phyloP scores from a whole-genome alignment of 768 basidiomycete species.

The Suillus fuscotomentosus region DNA sequence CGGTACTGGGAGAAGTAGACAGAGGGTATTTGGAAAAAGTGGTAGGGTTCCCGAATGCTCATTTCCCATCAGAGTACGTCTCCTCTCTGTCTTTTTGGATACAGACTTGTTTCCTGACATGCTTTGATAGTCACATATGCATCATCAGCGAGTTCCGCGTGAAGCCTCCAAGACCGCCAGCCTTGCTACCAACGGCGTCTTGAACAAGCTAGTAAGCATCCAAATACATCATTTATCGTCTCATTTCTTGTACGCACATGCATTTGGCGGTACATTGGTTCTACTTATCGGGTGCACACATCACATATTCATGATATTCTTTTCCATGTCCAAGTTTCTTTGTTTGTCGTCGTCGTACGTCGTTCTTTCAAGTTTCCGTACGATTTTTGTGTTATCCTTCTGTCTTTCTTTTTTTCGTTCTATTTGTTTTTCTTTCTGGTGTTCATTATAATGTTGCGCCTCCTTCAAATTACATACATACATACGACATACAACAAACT shows the following conservation, averaged over 20 bases:
- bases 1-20: slow-evolving; percentile 89
- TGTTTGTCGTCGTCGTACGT: slow-evolving; percentile 14
- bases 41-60: slow-evolving; percentile 95
- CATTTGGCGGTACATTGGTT: slow-evolving; percentile 26
- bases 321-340: not conserved
- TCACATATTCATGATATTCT: slow-evolving; percentile 3
- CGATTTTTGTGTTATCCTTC: slow-evolving; percentile 6
- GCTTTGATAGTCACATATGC: slow-evolving; percentile 60
- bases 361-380: slow-evolving; percentile 18
- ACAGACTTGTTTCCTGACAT: slow-evolving; percentile 4
- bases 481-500: slow-evolving; percentile 11
- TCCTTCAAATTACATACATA: slow-evolving; percentile 4
- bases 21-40: slow-evolving; percentile 79
- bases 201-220: slow-evolving; percentile 6
- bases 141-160: slow-evolving; percentile 76
- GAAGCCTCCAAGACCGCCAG: slow-evolving; percentile 53
- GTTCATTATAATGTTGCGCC: slow-evolving; percentile 18
- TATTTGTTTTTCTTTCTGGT: slow-evolving; percentile 2
- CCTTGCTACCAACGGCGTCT: not conserved
- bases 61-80: slow-evolving; percentile 96
- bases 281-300: slow-evolving; percentile 6
- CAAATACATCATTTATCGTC: slow-evolving; percentile 14
- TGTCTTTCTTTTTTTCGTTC: slow-evolving; percentile 17
- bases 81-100: slow-evolving; percentile 10
- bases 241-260: slow-evolving; percentile 12